Evolutionary conservation across 2,329 filamentous ascomycete species (phyloP), one percentile per base, ranked within the genome.

Genomic region (Metarhizium sp.): DNA sequence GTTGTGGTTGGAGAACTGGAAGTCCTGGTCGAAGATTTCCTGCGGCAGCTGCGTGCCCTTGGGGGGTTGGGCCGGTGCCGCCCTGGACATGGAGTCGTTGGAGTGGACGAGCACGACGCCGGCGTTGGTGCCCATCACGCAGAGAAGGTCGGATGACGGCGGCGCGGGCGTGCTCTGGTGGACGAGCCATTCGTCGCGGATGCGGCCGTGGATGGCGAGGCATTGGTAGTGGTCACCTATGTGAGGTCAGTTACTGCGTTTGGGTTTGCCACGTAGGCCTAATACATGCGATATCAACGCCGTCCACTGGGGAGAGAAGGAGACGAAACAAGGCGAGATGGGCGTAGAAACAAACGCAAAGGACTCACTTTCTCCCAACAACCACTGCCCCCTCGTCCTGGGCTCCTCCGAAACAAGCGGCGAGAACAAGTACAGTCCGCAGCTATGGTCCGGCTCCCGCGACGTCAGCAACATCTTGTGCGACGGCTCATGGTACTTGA

Each of bases 21-120:
- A 82, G 54, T 78, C 75, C 30, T 80, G 66, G 4, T 75, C 67
- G 55, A 82, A 78, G 47, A 80, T 67, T 56, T 80, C 71, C 2
- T 59, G 58, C 4, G 64, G 65, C 1, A 59, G 43, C 2, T 60
- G 25, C 56, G 52, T 55, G 55, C 61, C 46, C 49, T 58, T 64
- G 30, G 59, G 43, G 1, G 59, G 20, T 48, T 51, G 54, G 16
- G 56, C 57, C 16, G 66, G 68, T 1, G 67, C 65, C 34, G 75
- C 59, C 69, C 70, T 74, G 3, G 60, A 58, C 30, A 73, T 63
- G 2, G 61, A 60, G 48, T 67, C 64, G 56, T 70, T 60, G 40
- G 62, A 58, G 36, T 66, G 60, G 18, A 76, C 66, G 20, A 66
- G 62, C 13, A 77, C 54, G 6, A 82, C 67, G n/a, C 78, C 80